Base-by-base conservation (phyloP, 306 rosid genomes). In the Vigna reflexopilosa region DNA sequence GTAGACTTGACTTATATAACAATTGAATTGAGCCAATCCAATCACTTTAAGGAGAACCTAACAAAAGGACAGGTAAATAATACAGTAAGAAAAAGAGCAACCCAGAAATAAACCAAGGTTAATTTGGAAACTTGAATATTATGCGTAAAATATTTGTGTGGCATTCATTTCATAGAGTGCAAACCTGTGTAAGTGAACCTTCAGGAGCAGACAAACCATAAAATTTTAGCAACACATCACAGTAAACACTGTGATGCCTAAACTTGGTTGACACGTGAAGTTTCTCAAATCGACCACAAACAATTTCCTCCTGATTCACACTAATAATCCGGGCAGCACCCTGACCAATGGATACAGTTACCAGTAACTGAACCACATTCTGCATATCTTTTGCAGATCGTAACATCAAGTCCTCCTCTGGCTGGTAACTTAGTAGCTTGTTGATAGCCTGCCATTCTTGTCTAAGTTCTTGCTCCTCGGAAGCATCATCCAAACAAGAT, bases 101-200 rank as follows among this genome's bases (percentile, higher is more conserved):
- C 40, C 24, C 19, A 42, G 6, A 24, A 22, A 38, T 70, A 34
- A 62, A 65, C 5, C 6, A 38, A 40, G 6, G 40, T 52, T 38
- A 61, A 26, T 49, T 75, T 51, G 69, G 51, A 30, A 73, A 78
- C 80, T 51, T 72, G 12, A 73, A 81, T 63, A 62, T 16, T 73
- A 59, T 62, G 78, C 67, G 59, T 28, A 72, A 70, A 65, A 28
- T 51, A 34, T 45, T 70, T 54, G 24, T 57, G 72, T 70, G 76
- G 69, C 50, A 45, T 67, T 40, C 47, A 64, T 78, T 59, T 68
- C 15, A 83, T 4, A 63, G 70, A 75, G 70, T 72, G 83, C 87
- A 85, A 73, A 95, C 99, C 99, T 95, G 93, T n/a, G 97, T 88
- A 86, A 95, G 98, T 55, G 99, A 82, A 67, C 99, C 99, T 90